Percentiles rank a stretch among this genome's conserved stretches.
Conservation (phyloP, 2,329 filamentous ascomycete species). For the Colletotrichum acutatum region DNA sequence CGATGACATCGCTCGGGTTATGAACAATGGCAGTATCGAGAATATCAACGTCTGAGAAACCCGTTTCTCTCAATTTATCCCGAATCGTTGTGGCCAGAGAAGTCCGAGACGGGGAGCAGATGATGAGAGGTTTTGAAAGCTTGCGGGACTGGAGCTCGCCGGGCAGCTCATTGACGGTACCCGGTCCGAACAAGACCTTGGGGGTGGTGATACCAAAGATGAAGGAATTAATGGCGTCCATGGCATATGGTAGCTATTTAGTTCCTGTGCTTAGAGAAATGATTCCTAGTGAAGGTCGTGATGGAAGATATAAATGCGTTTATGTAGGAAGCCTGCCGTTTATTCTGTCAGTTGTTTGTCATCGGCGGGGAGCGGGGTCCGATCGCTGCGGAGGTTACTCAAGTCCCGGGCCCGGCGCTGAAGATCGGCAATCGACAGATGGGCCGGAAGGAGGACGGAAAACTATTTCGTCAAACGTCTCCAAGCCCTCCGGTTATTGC, state of each 20-base stretch:
- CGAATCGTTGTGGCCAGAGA: constrained; percentile 47
- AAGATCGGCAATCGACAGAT: constrained; percentile 2
- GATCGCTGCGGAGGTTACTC: constrained; percentile 8
- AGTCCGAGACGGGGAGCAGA: constrained; percentile 51
- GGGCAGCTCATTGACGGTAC: constrained; percentile 46
- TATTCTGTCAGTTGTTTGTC: constrained; percentile 13
- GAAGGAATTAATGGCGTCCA: constrained; percentile 19
- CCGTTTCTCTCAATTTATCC: constrained; percentile 35
- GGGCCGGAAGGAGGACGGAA: neutral
- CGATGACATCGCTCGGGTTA: constrained; percentile 41
- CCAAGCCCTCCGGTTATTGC: neutral
- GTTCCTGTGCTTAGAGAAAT: neutral
- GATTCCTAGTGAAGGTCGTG: neutral
- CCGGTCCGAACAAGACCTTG: constrained; percentile 48
- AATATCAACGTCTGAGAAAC: constrained; percentile 47
- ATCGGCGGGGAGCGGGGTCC: constrained; percentile 32
- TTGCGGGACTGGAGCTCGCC: constrained; percentile 46
- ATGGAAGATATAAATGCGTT: neutral
- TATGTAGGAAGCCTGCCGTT: neutral
- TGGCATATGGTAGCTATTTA: neutral
- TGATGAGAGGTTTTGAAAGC: constrained; percentile 48
- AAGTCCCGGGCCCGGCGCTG: constrained; percentile 9
- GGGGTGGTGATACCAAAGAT: constrained; percentile 38
- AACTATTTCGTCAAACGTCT: neutral
- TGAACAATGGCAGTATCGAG: constrained; percentile 47